Percentiles rank a stretch among this genome's conserved stretches.
Evolutionary conservation across 768 basidiomycete genomes (phyloP).

Genomic region (Russula virescens): DNA sequence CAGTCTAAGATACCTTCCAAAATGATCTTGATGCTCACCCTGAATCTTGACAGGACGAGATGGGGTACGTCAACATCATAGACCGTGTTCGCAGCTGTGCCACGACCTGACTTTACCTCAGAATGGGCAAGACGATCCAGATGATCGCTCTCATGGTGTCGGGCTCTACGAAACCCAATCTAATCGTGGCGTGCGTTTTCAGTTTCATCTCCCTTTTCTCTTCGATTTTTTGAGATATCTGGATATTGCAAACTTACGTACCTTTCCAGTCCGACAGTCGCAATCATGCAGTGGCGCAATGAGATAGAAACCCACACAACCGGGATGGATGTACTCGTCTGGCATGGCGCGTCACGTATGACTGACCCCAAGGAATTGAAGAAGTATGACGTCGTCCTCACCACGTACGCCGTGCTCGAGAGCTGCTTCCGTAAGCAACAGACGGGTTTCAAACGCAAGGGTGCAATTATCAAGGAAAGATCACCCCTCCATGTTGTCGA

Average conservation of each 20-base stretch:
- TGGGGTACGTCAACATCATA: constrained; percentile 57
- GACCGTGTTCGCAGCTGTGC: constrained; percentile 2
- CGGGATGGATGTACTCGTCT: constrained; percentile 81
- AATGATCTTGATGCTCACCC: constrained; percentile 8
- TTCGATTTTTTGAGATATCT: background rate
- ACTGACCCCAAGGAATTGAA: constrained; percentile 60
- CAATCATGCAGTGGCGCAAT: constrained; percentile 82
- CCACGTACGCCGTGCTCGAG: constrained; percentile 85
- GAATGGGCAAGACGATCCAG: constrained; percentile 96
- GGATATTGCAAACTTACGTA: background rate
- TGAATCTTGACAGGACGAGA: constrained; percentile 62
- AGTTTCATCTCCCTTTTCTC: background rate
- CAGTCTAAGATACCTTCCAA: constrained; percentile 28
- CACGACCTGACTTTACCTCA: constrained; percentile 28
- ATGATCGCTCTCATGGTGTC: constrained; percentile 86
- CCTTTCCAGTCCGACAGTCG: constrained; percentile 41
- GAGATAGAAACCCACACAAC: constrained; percentile 86
- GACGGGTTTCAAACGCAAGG: constrained; percentile 85
- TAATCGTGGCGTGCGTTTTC: constrained; percentile 79
- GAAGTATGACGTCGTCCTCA: constrained; percentile 85
- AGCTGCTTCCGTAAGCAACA: constrained; percentile 91
- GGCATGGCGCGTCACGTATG: constrained; percentile 80
- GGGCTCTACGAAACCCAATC: constrained; percentile 72
- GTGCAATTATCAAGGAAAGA: constrained; percentile 77
- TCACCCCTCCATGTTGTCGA: constrained; percentile 78